Percentiles rank a stretch among this genome's conserved stretches.
phyloP scores from a whole-genome alignment of 202 grass and related monocot species.

The Panicum hallii region DNA sequence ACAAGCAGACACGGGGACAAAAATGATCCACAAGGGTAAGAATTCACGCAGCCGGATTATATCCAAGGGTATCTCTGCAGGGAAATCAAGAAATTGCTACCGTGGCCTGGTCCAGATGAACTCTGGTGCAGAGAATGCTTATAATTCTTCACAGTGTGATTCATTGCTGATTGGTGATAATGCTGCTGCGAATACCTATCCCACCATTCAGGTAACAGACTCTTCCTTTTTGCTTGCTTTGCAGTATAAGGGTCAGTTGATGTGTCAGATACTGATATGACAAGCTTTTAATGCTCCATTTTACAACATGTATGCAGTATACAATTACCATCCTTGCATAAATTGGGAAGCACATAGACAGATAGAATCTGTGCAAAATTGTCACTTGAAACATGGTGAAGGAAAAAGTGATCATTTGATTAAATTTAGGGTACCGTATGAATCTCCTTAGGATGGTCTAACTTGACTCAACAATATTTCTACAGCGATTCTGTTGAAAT shows the following conservation, averaged over 20 bases:
- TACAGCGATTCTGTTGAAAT: background rate
- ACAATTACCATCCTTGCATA: background rate
- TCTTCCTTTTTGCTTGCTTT: slow-evolving; percentile 10
- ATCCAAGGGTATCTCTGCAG: slow-evolving; percentile 95
- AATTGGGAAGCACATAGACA: background rate
- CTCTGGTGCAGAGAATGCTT: slow-evolving; percentile 73
- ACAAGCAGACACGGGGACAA: slow-evolving; percentile 94
- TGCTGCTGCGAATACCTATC: slow-evolving; percentile 95
- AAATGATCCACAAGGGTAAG: slow-evolving; percentile 96
- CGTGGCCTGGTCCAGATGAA: slow-evolving; percentile 89
- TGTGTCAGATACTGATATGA: background rate
- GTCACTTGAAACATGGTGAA: background rate
- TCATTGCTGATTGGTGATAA: slow-evolving; percentile 98
- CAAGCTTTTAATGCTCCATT: background rate
- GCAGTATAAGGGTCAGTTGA: slow-evolving; percentile 9
- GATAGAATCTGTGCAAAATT: background rate
- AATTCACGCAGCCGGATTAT: slow-evolving; percentile 90
- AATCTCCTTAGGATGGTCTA: background rate
- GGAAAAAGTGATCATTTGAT: background rate
- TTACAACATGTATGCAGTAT: background rate
- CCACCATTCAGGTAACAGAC: slow-evolving; percentile 76
- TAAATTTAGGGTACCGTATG: background rate
- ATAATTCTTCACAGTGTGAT: slow-evolving; percentile 96
- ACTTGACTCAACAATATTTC: background rate
- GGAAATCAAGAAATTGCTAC: slow-evolving; percentile 97